A percentile compares a stretch with the other conserved stretches of the same genome.
Evolutionary conservation across 2,329 filamentous ascomycete genomes (phyloP).

Genomic region (Pezicula carpinea): DNA sequence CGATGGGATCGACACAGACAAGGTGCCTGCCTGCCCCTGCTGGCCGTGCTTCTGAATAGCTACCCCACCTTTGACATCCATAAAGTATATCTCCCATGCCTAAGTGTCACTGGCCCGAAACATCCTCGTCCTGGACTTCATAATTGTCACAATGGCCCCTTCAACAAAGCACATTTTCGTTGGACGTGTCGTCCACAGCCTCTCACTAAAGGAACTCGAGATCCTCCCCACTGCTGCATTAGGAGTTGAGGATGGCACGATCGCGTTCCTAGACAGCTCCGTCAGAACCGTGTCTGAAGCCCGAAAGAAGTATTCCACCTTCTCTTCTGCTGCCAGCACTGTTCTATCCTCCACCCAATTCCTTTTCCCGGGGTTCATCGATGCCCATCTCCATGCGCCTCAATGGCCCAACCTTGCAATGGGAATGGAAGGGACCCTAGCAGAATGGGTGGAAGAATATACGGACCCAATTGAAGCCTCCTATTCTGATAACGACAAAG

Average conservation of each 20-base stretch:
- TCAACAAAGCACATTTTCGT: constrained; percentile 1
- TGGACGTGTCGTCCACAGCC: constrained; percentile 3
- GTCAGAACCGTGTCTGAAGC: background rate
- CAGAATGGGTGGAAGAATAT: constrained; percentile 60
- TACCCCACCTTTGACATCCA: background rate
- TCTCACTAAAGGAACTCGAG: constrained; percentile 1
- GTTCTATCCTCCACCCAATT: constrained; percentile 30
- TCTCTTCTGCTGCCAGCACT: background rate
- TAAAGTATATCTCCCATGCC: background rate
- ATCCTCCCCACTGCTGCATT: background rate
- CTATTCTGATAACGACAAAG: constrained; percentile 56
- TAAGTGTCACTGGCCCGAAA: background rate
- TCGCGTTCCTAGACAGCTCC: constrained; percentile 1
- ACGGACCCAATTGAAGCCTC: constrained; percentile 66
- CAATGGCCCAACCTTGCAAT: constrained; percentile 42
- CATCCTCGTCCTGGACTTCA: background rate
- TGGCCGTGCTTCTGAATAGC: background rate
- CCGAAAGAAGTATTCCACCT: background rate
- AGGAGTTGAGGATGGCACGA: background rate
- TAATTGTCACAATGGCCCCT: background rate
- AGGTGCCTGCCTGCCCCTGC: no score
- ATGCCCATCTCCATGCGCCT: constrained; percentile 66
- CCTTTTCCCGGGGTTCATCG: constrained; percentile 56
- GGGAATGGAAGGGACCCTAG: constrained; percentile 22
- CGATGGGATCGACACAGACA: no score